Conservation (phyloP, 768 basidiomycete species). For the Podaxis sp. region DNA sequence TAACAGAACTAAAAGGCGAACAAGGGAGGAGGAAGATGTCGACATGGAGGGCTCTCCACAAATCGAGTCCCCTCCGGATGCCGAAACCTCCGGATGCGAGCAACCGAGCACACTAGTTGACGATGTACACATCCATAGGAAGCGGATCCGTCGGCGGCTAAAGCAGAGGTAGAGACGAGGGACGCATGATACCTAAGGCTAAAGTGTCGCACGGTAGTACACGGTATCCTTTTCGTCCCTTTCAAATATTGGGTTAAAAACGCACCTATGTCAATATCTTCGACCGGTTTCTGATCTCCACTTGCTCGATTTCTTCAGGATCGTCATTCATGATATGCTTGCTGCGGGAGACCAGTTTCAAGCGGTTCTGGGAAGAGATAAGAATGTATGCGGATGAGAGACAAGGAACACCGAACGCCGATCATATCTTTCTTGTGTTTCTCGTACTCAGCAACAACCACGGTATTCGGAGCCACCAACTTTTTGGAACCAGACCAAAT, state of each 20-base stretch:
- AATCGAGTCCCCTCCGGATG: constrained; percentile 4
- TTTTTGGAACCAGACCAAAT: background rate
- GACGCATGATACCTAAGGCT: background rate
- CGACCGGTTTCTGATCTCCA: too few relatives aligned
- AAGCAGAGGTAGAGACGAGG: background rate
- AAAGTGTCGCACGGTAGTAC: too few relatives aligned
- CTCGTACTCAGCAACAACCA: background rate
- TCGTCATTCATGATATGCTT: constrained; percentile 27
- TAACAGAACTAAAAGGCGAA: constrained; percentile 9
- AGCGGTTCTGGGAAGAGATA: constrained; percentile 10
- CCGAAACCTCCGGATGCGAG: background rate
- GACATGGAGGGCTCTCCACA: constrained; percentile 20
- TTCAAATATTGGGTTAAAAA: too few relatives aligned
- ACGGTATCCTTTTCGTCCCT: too few relatives aligned
- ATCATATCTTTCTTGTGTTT: background rate
- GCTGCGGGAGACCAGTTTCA: constrained; percentile 6
- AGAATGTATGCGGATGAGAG: background rate
- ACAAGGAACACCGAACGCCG: background rate
- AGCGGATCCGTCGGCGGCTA: constrained; percentile 17
- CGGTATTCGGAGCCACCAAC: background rate
- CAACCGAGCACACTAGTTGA: constrained; percentile 16
- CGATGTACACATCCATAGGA: constrained; percentile 18
- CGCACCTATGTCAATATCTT: too few relatives aligned
- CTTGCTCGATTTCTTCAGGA: too few relatives aligned
- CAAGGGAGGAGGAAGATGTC: constrained; percentile 31